These are phyloP conservation scores for Rhodotorula sp. DNA, from an alignment of 1,284 basidiomycete species.

Conservation along the genomic window DNA sequence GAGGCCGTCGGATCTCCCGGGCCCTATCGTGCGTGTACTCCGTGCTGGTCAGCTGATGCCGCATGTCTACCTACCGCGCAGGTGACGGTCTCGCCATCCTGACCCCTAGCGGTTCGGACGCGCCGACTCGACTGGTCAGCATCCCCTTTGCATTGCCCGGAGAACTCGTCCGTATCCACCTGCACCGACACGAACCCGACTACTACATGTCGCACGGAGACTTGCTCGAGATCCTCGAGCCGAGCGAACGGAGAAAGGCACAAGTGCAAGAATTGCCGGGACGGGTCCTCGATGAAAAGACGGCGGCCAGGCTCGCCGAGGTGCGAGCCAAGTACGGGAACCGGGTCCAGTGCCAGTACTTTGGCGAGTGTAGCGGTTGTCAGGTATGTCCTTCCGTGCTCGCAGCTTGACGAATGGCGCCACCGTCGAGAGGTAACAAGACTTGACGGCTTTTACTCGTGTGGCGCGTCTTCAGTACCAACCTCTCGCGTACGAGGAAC, in stretches of 20 bases:
- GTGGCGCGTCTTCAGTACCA: constrained; percentile 47
- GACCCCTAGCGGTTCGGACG: constrained; percentile 48
- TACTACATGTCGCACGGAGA: constrained; percentile 72
- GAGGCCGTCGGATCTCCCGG: constrained; percentile 22
- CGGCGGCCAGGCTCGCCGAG: constrained; percentile 17
- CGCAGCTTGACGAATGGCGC: constrained; percentile 49
- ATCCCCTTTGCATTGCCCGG: constrained; percentile 79
- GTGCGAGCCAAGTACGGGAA: constrained; percentile 34
- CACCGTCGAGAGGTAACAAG: constrained; percentile 53
- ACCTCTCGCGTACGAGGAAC: constrained; percentile 83
- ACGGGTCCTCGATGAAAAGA: constrained; percentile 7
- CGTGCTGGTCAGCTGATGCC: constrained; percentile 5
- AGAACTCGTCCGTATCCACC: constrained; percentile 68
- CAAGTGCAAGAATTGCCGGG: constrained; percentile 11
- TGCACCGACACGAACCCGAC: constrained; percentile 59
- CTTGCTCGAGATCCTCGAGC: constrained; percentile 65
- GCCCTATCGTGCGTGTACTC: constrained; percentile 39
- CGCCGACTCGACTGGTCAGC: constrained; percentile 70
- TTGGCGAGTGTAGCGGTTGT: constrained; percentile 63
- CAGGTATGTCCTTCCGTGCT: constrained; percentile 40
- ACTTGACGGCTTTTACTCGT: constrained; percentile 53
- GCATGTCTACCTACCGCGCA: constrained; percentile 44
- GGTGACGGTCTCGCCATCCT: constrained; percentile 68
- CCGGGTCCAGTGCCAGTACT: constrained; percentile 75
- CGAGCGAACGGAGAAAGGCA: constrained; percentile 38